These are phyloP conservation scores for Leccinum truebloodii DNA, from an alignment of 768 basidiomycete species.

Conservation along the genomic window DNA sequence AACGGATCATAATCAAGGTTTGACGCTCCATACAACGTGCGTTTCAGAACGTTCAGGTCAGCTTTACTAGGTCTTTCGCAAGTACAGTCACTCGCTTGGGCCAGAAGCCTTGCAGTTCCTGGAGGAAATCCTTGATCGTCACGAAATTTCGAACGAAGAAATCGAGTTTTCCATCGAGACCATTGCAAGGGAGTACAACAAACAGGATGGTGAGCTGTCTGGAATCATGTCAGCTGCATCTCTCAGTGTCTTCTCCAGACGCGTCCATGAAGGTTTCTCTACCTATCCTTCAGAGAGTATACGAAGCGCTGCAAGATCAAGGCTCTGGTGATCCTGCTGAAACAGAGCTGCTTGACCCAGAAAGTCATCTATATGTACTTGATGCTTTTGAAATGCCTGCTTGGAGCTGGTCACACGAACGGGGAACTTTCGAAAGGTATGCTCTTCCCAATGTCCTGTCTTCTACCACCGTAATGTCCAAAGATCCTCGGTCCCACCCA, in stretches of 20 bases:
- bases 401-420: constrained; percentile 87
- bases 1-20: constrained; percentile 48
- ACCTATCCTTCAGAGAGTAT: constrained; percentile 66
- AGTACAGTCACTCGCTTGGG: constrained; percentile 85
- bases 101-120: constrained; percentile 74
- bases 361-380: constrained; percentile 78
- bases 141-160: constrained; percentile 70
- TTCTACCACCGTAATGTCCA: constrained; percentile 13
- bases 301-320: constrained; percentile 70
- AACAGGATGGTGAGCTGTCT: constrained; percentile 69
- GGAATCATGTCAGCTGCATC: not conserved
- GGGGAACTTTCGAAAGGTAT: constrained; percentile 88
- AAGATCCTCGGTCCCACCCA: constrained; percentile 52
- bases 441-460: constrained; percentile 16
- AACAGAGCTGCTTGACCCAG: constrained; percentile 72
- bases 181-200: constrained; percentile 84
- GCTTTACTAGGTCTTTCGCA: constrained; percentile 68
- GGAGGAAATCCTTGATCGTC: constrained; percentile 67
- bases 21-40: not conserved
- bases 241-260: constrained; percentile 45
- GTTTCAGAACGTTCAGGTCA: not conserved
- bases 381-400: constrained; percentile 96
- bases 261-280: constrained; percentile 82
- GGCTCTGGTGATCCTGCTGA: constrained; percentile 47
- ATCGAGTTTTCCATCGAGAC: constrained; percentile 76